Evolutionary conservation across 805 yeast species (phyloP), one percentile per base, ranked within the genome.

Genomic region (Starmerella stellata): DNA sequence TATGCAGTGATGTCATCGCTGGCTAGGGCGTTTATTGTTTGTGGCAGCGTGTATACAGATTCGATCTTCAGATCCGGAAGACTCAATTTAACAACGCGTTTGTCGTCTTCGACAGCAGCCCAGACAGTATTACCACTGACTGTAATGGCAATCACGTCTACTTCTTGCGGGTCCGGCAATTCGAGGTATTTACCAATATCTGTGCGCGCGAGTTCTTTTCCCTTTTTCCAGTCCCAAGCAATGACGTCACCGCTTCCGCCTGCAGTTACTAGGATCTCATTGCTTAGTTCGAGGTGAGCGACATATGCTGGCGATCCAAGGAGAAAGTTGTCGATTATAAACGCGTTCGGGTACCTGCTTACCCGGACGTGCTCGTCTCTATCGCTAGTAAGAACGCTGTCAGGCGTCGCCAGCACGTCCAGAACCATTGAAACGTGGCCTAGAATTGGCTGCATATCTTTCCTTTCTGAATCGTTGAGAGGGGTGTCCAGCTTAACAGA

Each of bases 361-460:
- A 90, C 66, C 55, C 92, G 70, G 45, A 90, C 78, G 57, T 92
- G 99, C 58, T 90, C 99, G 58, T 90, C 99, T 59, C 98, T 70
- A 61, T 90, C 99, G 29, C 85, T 74, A 1, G 93, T 74, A 39
- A 87, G 65, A 14, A 85, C 55, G 42, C 69, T 68, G 7, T 65
- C 68, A 5, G 38, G 29, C 33, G 58, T 54, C 2, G 51, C 49
- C 11, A 66, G 63, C 21, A 74, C 61, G 45, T 75, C 82, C n/a
- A 93, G 78, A 44, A 90, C 68, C 95, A 90, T 82, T 2, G 95
- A 85, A 4, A 90, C 96, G 58, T 90, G 99, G 5, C 99, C 99
- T 38, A 87, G 61, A 5, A 87, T 65, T 2, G 95, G 95, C 29
- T 63, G 68, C 33, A 71, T 56, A 23, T 50, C 49, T n/a, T 51